phyloP scores from a whole-genome alignment of 192 early-diverging fungal genomes.

The Helicostylum pulchrum region DNA sequence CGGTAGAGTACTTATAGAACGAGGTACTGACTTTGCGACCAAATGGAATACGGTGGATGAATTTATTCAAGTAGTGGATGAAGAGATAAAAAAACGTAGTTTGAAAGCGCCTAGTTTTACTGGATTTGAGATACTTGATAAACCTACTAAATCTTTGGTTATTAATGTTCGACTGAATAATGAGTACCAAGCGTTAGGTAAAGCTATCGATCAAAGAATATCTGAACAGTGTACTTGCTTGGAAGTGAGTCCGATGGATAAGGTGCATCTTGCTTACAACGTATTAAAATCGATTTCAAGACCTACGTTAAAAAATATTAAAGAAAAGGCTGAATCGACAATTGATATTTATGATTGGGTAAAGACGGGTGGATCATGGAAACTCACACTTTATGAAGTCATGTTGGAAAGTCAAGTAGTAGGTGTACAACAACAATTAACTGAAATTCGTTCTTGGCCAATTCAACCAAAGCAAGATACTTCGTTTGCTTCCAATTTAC shows the following conservation, averaged over 20 bases:
- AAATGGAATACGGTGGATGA: slow-evolving; percentile 32
- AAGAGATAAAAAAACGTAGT: slow-evolving; percentile 6
- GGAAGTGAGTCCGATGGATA: slow-evolving; percentile 25
- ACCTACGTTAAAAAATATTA: slow-evolving; percentile 3
- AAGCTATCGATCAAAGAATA: slow-evolving; percentile 18
- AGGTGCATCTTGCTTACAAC: slow-evolving; percentile 36
- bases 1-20: slow-evolving; percentile 22
- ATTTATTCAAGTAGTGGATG: slow-evolving; percentile 22
- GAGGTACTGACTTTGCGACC: slow-evolving; percentile 17
- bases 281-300: slow-evolving; percentile 14
- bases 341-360: slow-evolving; percentile 29
- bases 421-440: slow-evolving; percentile 33
- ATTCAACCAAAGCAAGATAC: slow-evolving; percentile 6
- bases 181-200: slow-evolving; percentile 20
- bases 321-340: slow-evolving; percentile 15
- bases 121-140: slow-evolving; percentile 24
- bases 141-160: slow-evolving; percentile 28
- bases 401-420: slow-evolving; percentile 35
- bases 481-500: slow-evolving; percentile 7
- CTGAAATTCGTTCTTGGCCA: slow-evolving; percentile 24
- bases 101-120: slow-evolving; percentile 20
- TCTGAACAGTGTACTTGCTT: slow-evolving; percentile 3
- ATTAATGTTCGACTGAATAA: slow-evolving; percentile 19
- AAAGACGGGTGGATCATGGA: slow-evolving; percentile 19
- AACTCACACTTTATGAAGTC: slow-evolving; percentile 32